Evolutionary conservation across 495 filamentous ascomycete genomes (phyloP), one percentile per base, ranked within the genome.

Genomic region (Hyaloscypha finlandica): DNA sequence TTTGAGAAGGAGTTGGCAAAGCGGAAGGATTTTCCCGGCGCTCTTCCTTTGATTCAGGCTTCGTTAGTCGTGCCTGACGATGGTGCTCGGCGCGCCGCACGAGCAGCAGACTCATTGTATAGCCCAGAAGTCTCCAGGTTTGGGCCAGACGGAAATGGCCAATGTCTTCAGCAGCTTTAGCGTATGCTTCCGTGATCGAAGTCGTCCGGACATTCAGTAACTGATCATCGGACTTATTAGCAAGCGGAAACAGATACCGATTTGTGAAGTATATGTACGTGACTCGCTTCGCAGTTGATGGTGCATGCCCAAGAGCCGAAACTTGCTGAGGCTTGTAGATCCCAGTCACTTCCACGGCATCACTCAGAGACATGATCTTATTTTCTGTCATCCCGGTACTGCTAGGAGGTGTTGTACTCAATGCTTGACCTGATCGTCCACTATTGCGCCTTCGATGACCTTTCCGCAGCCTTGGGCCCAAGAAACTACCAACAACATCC

Each of bases 121-220:
- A 88, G 25, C 84, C 86, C 20, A 92, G 74, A 37, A 92, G 83
- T 42, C 87, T 86, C 90, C 90, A 93, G 4, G 89, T 92, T 71
- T 92, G 90, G 8, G 90, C 87, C 14, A 92, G 77, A 16, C 86
- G 85, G 70, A 85, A 84, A 64, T 87, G 79, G 31, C 83, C 83
- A 31, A 84, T 78, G 19, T 81, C 79, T 68, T 89, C 86, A 5
- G 89, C 86, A 58, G 85, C 80, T 59, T 76, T 78, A 12, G 89
- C 89, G 77, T 90, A 93, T 32, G 81, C 78, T 62, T 88, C 83
- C 3, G 91, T 77, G 16, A 88, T 87, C 1, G 74, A 71, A 9
- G 80, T 71, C 37, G 90, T 74, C 12, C 83, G 80, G 12, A 77
- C 71, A 51, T 68, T 63, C 12, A 66, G 54, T 33, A 65, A 71